Evolutionary conservation across 2,329 filamentous ascomycete species (phyloP).

Genomic region (Byssoonygena ceratinophila): DNA sequence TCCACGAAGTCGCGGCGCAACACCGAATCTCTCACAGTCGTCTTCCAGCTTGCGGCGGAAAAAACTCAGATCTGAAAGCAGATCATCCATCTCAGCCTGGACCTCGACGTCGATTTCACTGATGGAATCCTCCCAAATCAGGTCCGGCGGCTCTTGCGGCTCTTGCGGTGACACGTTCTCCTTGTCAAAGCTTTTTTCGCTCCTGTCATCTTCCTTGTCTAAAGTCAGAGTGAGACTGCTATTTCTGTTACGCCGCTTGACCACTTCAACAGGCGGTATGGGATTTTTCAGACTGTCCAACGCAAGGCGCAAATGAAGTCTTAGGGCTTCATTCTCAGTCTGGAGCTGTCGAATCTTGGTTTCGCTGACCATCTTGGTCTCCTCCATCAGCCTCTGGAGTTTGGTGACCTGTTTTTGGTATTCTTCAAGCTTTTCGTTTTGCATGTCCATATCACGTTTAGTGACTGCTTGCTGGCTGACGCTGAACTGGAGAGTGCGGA

Average conservation of each 20-base stretch:
- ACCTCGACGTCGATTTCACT: conserved; percentile 48
- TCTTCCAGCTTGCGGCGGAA: conserved; percentile 81
- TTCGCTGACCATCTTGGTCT: conserved; percentile 78
- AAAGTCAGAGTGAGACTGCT: conserved; percentile 30
- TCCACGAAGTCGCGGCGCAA: conserved; percentile 13
- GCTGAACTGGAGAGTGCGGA: conserved; percentile 70
- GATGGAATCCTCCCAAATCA: conserved; percentile 20
- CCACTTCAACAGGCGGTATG: conserved; percentile 48
- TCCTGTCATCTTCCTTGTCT: conserved; percentile 50
- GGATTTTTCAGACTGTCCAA: conserved; percentile 82
- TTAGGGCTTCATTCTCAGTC: conserved; percentile 80
- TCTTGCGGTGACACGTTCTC: conserved; percentile 29
- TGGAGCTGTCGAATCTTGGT: conserved; percentile 85
- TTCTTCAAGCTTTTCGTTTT: conserved; percentile 79
- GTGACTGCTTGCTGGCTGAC: conserved; percentile 57
- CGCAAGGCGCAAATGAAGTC: conserved; percentile 77
- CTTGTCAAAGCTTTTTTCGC: conserved; percentile 33
- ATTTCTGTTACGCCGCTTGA: conserved; percentile 25
- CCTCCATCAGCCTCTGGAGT: conserved; percentile 95
- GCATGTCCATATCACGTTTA: conserved; percentile 59
- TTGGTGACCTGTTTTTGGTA: conserved; percentile 82
- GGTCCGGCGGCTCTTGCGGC: conserved; percentile 23
- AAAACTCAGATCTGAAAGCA: conserved; percentile 67
- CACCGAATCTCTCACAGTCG: conserved; percentile 45
- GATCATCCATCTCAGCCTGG: conserved; percentile 73